Percentiles rank a stretch among this genome's conserved stretches.
Evolutionary conservation across 2,329 filamentous ascomycete genomes (phyloP).

Genomic region (Penicillium nordicum): DNA sequence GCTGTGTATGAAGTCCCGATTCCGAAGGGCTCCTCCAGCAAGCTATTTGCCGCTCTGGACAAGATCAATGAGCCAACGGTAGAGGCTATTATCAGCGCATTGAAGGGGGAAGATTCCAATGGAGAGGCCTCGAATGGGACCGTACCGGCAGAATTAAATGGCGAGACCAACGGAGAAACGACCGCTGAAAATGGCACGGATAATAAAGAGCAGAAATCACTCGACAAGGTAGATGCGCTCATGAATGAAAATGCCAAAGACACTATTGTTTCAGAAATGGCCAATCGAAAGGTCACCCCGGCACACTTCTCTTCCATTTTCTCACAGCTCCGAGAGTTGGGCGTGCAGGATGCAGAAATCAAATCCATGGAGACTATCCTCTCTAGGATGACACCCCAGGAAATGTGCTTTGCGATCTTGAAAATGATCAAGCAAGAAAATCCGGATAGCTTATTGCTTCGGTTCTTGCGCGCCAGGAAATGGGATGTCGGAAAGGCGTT

Average conservation of each 20-base stretch:
- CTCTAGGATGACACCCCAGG: slow-evolving; percentile 68
- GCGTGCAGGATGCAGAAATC: slow-evolving; percentile 16
- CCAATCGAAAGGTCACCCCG: slow-evolving; percentile 15
- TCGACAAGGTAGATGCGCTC: slow-evolving; percentile 17
- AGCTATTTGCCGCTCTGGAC: slow-evolving; percentile 20
- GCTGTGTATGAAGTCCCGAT: slow-evolving; percentile 37
- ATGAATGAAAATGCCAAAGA: slow-evolving; percentile 17
- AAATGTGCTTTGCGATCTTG: slow-evolving; percentile 77
- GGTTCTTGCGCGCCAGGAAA: slow-evolving; percentile 76
- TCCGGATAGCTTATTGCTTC: slow-evolving; percentile 74
- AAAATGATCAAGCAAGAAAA: slow-evolving; percentile 89
- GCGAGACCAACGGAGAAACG: not conserved
- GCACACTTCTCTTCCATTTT: slow-evolving; percentile 19
- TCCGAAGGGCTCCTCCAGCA: slow-evolving; percentile 16
- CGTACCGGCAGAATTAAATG: not conserved
- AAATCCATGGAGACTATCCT: slow-evolving; percentile 41
- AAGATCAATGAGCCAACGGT: slow-evolving; percentile 22
- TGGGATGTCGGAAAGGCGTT: slow-evolving; percentile 90
- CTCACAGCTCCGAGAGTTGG: slow-evolving; percentile 17
- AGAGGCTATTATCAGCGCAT: slow-evolving; percentile 18
- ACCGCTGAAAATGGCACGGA: not conserved
- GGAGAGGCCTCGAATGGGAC: not conserved
- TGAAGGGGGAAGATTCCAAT: slow-evolving; percentile 8
- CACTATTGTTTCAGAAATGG: slow-evolving; percentile 15
- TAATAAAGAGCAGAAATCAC: slow-evolving; percentile 10